These are phyloP conservation scores for Talaromyces borbonicus DNA, from an alignment of 495 filamentous ascomycete genomes.

Conservation along the genomic window DNA sequence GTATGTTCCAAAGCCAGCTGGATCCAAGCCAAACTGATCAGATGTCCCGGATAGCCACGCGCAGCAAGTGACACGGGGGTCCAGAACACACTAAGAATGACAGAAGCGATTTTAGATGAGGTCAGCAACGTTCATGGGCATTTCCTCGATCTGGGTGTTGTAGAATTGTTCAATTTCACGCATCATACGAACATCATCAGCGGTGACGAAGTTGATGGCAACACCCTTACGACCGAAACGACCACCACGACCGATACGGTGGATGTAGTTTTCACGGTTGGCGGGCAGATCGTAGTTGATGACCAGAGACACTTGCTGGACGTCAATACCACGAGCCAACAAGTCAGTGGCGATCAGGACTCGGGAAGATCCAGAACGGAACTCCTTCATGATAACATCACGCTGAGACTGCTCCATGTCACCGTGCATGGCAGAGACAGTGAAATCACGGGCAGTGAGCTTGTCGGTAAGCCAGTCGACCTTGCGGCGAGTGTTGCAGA, in stretches of 20 bases:
- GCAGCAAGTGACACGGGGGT: background rate
- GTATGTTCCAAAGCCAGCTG: constrained; percentile 9
- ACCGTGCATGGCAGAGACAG: constrained; percentile 97
- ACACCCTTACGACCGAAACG: constrained; percentile 99
- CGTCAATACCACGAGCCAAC: constrained; percentile 96
- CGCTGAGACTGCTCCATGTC: constrained; percentile 97
- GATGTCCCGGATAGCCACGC: background rate
- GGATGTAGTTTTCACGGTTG: constrained; percentile 99
- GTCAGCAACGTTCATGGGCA: constrained; percentile 54
- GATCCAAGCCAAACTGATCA: constrained; percentile 9
- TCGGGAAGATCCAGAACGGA: constrained; percentile 93
- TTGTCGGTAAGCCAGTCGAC: constrained; percentile 99
- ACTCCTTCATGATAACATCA: constrained; percentile 99
- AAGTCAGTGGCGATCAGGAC: constrained; percentile 97
- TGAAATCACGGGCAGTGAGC: constrained; percentile 95
- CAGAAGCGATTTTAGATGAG: constrained; percentile 38
- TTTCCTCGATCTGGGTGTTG: constrained; percentile 54
- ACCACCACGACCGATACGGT: constrained; percentile 96
- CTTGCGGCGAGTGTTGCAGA: constrained; percentile 99
- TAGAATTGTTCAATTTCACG: constrained; percentile 81
- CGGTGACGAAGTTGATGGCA: constrained; percentile 99
- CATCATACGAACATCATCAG: constrained; percentile 98
- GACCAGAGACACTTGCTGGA: constrained; percentile 97
- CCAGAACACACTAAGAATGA: constrained; percentile 5
- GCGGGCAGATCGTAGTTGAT: constrained; percentile 99